Evolutionary conservation across 306 rosid genomes (phyloP), one percentile per base, ranked within the genome.

Genomic region (Lotus japonicus): DNA sequence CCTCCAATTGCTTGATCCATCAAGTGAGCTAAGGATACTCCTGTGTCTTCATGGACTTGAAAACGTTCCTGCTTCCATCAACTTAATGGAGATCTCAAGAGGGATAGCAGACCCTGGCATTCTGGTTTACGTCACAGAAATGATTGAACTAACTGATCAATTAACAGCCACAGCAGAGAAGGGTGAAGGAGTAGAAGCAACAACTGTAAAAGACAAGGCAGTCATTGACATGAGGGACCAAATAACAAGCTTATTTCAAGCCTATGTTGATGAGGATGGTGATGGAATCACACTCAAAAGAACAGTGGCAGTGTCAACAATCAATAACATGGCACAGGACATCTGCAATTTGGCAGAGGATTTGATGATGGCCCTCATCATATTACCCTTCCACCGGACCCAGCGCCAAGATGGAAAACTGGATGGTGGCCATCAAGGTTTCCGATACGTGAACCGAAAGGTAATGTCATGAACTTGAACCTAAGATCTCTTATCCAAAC

Each of bases 381-480:
- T 94, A 46, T 74, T 94, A 68, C 99, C 97, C 45, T 94, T 94
- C 72, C 99, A 94, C 76, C 82, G 86, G 81, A 80, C 10, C 55
- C 89, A 80, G 61, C 60, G 78, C 9, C 23, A 64, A 7, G 89
- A 86, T 39, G 96, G 96, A 60, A 76, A 78, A 12, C 66, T 87
- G 45, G 89, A 84, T 58, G 58, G 63, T 2, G 95, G 92, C 58
- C 79, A 85, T 63, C 51, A 81, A 15, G 86, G 91, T 8, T 94
- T 94, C 79, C 80, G 96, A 81, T 82, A 84, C 28, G 97, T 94
- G 15, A 90, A 90, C 66, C 80, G 90, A 28, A 94, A 90, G 97
- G 97, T 94, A 85, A 79, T 49, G 11, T 31, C 61, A 18, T 1
- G 7, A 33, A 45, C 19, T 14, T 28, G 26, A 53, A 41, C 26